Evolutionary conservation across 2,329 filamentous ascomycete genomes (phyloP), one percentile per base, ranked within the genome.

Genomic region (Phialophora verrucosa): DNA sequence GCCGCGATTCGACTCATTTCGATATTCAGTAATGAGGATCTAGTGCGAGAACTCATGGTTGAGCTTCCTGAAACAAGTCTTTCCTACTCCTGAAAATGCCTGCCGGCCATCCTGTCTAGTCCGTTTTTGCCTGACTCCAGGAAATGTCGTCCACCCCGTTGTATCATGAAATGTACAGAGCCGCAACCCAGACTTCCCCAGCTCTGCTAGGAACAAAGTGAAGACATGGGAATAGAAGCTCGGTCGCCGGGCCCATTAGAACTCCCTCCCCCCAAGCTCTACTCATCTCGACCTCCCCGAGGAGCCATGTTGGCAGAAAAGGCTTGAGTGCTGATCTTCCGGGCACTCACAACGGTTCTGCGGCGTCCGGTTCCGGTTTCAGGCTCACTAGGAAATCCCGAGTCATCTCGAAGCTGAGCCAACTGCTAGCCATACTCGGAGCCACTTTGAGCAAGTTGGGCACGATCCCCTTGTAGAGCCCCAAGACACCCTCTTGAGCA

Each of bases 391-490:
- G 81, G 75, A 96, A 90, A 79, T 99, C 95, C 71, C 95, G 87
- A 8, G 92, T 94, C 76, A 98, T 82, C 80, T 99, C 95, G 76
- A 96, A 99, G 78, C 93, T 97, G 68, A 98, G 86, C 94, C 95
- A 99, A 79, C 92, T 97, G 73, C 93, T 96, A 17, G 95, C 95
- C 94, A 99, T 99, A 77, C 93, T 98, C 3, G 95, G 95, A 7
- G 95, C 94, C 17, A 99, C 95, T 80, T 99, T 99, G 68, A 99
- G 86, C 25, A 99, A 83, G 75, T 99, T 99, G 0, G 95, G 95
- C 17, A 93, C 88, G 72, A 99, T 94, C 63, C 95, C 95, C 79
- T 98, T 99, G 84, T 98, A 99, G 51, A 99, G 81, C 59, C 95
- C 95, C 66, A 84, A 84, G 62, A 94, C 47, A 32, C 95, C 95